A percentile compares a stretch with the other conserved stretches of the same genome.
These are phyloP conservation scores for Angomonas ambiguus DNA, from an alignment of 208 protist genomes.

Conservation along the genomic window DNA sequence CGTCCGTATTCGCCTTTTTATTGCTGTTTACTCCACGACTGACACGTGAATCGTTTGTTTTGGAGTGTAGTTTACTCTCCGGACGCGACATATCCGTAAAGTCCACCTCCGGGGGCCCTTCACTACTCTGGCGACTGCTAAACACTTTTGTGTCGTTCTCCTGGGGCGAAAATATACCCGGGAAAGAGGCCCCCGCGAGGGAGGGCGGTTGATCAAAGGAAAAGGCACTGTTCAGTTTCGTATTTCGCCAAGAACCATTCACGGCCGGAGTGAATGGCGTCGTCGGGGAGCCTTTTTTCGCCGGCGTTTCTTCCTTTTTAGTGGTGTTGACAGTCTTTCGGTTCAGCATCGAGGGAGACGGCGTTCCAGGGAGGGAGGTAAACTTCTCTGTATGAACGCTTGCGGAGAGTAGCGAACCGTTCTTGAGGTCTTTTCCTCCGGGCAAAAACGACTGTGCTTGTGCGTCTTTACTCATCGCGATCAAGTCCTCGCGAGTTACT, in stretches of 20 bases:
- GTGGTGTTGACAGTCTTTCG: not conserved
- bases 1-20: no score
- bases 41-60: not conserved
- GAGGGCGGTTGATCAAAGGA: not conserved
- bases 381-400: not conserved
- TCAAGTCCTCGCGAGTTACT: not conserved
- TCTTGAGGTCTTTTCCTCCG: not conserved
- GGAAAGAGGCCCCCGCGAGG: not conserved
- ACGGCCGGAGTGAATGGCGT: not conserved
- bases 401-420: not conserved
- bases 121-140: not conserved
- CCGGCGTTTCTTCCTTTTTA: not conserved
- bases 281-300: not conserved
- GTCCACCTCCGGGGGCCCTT: not conserved
- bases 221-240: not conserved
- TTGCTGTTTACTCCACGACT: no score
- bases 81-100: not conserved
- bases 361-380: not conserved
- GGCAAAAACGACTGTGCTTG: not conserved
- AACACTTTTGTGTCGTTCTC: not conserved
- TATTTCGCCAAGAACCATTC: not conserved
- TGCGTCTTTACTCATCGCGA: slow-evolving; percentile 6
- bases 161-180: not conserved
- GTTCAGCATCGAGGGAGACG: not conserved
- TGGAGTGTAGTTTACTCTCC: not conserved